Evolutionary conservation across 768 basidiomycete species (phyloP).

Genomic region (Lentinula aciculospora): DNA sequence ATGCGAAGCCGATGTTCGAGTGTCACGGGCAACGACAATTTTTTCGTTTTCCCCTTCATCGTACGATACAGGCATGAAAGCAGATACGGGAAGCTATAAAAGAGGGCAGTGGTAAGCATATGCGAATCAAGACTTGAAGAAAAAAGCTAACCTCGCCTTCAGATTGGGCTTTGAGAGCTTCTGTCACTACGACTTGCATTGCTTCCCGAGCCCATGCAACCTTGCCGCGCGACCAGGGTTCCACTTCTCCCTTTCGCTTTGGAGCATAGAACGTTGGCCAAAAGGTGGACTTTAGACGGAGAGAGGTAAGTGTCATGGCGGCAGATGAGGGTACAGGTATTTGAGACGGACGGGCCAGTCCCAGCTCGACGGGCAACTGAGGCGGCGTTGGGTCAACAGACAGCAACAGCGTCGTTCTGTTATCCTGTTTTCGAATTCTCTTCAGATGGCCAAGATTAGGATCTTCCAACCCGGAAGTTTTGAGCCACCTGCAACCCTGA

Average conservation of each 20-base stretch:
- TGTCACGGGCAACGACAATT: constrained; percentile 54
- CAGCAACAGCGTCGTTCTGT: constrained; percentile 52
- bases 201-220: constrained; percentile 75
- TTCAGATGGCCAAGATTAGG: constrained; percentile 69
- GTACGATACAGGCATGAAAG: constrained; percentile 58
- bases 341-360: constrained; percentile 48
- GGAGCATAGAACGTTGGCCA: constrained; percentile 87
- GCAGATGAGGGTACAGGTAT: constrained; percentile 58
- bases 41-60: constrained; percentile 12
- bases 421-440: constrained; percentile 56
- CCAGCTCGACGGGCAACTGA: constrained; percentile 39
- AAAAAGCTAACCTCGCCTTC: constrained; percentile 52
- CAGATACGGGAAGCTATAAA: constrained; percentile 67
- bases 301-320: constrained; percentile 63
- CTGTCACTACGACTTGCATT: constrained; percentile 44
- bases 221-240: constrained; percentile 61
- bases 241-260: constrained; percentile 57
- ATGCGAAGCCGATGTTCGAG: constrained; percentile 59
- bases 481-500: constrained; percentile 54
- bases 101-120: neutral
- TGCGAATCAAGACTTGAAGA: neutral
- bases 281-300: constrained; percentile 59
- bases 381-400: constrained; percentile 33
- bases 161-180: constrained; percentile 39
- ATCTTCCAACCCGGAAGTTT: constrained; percentile 52